Evolutionary conservation across 441 rosid species (phyloP), one percentile per base, ranked within the genome.

Genomic region (Euphorbia celastroides): DNA sequence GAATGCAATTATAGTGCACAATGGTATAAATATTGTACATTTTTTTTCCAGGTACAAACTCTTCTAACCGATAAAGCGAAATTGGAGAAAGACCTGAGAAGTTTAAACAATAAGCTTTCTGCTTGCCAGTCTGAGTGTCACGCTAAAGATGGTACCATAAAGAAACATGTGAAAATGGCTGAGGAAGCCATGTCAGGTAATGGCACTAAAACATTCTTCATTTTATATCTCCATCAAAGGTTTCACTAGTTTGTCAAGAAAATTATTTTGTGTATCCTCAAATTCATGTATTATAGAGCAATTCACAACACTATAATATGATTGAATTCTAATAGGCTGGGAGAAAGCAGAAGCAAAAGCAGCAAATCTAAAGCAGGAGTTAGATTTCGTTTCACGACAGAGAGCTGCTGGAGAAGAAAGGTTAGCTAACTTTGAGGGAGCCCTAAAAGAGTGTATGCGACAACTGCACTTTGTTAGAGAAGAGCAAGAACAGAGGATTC

Each of bases 401-500:
- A 86, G 72, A 77, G 65, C 54, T 66, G 77, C 70, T 54, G 77
- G 66, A 62, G 87, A 88, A 41, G 86, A 87, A 70, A 80, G 89
- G 76, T 54, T 59, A 32, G 56, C 69, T 57, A 83, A 86, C 61
- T 74, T 83, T 60, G 96, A 88, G 38, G 82, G 77, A 0, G 92
- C 92, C 62, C 83, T 90, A 30, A 86, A 87, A 83, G 88, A 90
- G 82, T 86, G 94, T 72, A 83, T 82, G 87, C 94, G 75, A 72
- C 96, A 90, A 71, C 80, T 88, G 34, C 70, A 66, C 28, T 90
- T 83, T 76, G 89, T 93, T 42, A 79, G 96, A 46, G 84, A 84
- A 38, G 97, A 88, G 73, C 90, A 90, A 70, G 96, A 87, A 77
- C 72, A 28, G 64, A 84, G 88, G 75, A 85, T 90, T 79, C 90